Evolutionary conservation across 441 rosid genomes (phyloP).

Genomic region (Corymbia citriodora): DNA sequence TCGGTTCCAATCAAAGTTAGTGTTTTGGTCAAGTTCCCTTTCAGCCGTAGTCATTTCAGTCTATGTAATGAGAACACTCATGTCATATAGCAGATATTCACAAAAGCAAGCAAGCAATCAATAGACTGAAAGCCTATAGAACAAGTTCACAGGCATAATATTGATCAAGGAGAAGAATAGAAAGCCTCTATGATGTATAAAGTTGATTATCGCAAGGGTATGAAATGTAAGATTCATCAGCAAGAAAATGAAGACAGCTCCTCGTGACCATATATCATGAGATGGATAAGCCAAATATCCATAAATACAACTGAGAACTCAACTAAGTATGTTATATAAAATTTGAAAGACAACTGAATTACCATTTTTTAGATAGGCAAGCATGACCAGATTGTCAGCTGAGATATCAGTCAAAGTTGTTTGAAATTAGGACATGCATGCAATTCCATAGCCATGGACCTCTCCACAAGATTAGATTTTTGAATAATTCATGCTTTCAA

Average conservation of each 20-base stretch:
- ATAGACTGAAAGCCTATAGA: not conserved
- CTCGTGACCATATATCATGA: not conserved
- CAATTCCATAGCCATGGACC: not conserved
- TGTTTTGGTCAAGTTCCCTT: constrained; percentile 96
- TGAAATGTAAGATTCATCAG: not conserved
- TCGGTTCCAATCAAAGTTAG: constrained; percentile 96
- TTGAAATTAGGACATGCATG: not conserved
- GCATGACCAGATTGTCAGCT: not conserved
- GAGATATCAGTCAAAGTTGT: not conserved
- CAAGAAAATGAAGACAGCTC: not conserved
- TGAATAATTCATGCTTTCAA: not conserved
- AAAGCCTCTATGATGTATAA: not conserved
- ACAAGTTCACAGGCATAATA: not conserved
- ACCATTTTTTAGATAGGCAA: not conserved
- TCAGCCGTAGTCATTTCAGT: constrained; percentile 99
- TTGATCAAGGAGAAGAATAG: not conserved
- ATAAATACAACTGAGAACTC: not conserved
- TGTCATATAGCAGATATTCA: not conserved
- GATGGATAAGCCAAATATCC: not conserved
- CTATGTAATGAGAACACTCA: constrained; percentile 21
- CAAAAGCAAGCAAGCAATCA: not conserved
- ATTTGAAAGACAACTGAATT: not conserved
- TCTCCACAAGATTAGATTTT: not conserved
- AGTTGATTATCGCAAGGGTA: not conserved
- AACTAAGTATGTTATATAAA: not conserved